Evolutionary conservation across 495 filamentous ascomycete genomes (phyloP).

Genomic region (Cercophora scortea): DNA sequence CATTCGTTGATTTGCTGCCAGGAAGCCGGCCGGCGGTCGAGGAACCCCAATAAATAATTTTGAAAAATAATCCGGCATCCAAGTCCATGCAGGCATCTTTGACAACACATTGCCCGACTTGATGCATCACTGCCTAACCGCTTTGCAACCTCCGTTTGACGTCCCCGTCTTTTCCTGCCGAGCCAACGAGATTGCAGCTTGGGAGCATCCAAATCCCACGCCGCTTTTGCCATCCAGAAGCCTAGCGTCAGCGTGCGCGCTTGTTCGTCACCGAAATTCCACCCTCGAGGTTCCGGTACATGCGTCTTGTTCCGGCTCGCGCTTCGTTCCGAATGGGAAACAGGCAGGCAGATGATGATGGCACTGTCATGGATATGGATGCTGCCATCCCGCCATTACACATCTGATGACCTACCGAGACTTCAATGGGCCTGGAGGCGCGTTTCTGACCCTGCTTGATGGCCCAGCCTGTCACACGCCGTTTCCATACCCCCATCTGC

Average conservation of each 20-base stretch:
- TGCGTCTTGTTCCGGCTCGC: slow-evolving; percentile 3
- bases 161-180: slow-evolving; percentile 13
- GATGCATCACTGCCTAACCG: slow-evolving; percentile 47
- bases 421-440: slow-evolving; percentile 3
- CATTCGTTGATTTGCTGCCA: slow-evolving; percentile 3
- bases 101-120: slow-evolving; percentile 40
- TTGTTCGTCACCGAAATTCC: slow-evolving; percentile 22
- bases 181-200: slow-evolving; percentile 23
- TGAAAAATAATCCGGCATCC: slow-evolving; percentile 20
- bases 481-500: slow-evolving; percentile 17
- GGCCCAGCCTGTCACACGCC: slow-evolving; percentile 21
- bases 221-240: slow-evolving; percentile 29
- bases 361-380: too few species aligned
- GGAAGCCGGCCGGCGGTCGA: too few species aligned
- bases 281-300: slow-evolving; percentile 10
- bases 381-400: slow-evolving; percentile 3
- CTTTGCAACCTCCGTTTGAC: slow-evolving; percentile 30
- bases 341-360: too few species aligned
- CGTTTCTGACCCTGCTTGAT: slow-evolving; percentile 12
- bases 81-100: slow-evolving; percentile 18
- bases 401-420: slow-evolving; percentile 20
- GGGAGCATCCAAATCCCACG: slow-evolving; percentile 22
- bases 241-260: slow-evolving; percentile 32
- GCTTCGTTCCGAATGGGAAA: slow-evolving; percentile 6
- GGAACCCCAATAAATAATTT: neutral